These are phyloP conservation scores for Aureobasidium mangrovei DNA, from an alignment of 2,329 filamentous ascomycete species.

Conservation along the genomic window DNA sequence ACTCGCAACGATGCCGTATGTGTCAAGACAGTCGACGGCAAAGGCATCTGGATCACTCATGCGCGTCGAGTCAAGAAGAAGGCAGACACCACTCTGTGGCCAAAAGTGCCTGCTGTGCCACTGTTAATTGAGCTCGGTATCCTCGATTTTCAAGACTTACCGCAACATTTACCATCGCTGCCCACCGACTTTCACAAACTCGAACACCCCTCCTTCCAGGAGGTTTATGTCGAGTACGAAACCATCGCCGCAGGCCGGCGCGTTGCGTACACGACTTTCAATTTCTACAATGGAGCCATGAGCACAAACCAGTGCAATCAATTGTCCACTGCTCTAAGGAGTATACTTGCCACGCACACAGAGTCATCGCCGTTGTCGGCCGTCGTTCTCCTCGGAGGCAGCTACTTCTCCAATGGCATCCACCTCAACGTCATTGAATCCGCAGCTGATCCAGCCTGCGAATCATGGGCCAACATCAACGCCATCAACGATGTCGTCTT, in stretches of 20 bases:
- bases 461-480: constrained; percentile 39
- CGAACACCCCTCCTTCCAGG: constrained; percentile 29
- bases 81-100: constrained; percentile 32
- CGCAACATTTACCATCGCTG: constrained; percentile 16
- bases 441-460: constrained; percentile 28
- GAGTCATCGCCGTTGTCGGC: constrained; percentile 26
- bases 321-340: constrained; percentile 30
- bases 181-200: constrained; percentile 25
- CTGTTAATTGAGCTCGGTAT: constrained; percentile 30
- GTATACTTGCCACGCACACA: constrained; percentile 27
- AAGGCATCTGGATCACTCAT: constrained; percentile 37
- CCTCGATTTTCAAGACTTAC: constrained; percentile 19
- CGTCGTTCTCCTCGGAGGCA: constrained; percentile 33
- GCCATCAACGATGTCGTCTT: constrained; percentile 36
- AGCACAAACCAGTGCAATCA: constrained; percentile 32
- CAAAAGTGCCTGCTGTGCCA: constrained; percentile 32
- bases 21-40: constrained; percentile 32
- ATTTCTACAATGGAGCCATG: constrained; percentile 40
- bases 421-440: constrained; percentile 38
- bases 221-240: constrained; percentile 33
- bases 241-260: constrained; percentile 22
- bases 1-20: constrained; percentile 29
- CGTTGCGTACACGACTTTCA: constrained; percentile 34
- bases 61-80: constrained; percentile 32
- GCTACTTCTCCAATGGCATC: constrained; percentile 39